Evolutionary conservation across 177 flowering plant species (phyloP).

Genomic region (Vitis hybrid): DNA sequence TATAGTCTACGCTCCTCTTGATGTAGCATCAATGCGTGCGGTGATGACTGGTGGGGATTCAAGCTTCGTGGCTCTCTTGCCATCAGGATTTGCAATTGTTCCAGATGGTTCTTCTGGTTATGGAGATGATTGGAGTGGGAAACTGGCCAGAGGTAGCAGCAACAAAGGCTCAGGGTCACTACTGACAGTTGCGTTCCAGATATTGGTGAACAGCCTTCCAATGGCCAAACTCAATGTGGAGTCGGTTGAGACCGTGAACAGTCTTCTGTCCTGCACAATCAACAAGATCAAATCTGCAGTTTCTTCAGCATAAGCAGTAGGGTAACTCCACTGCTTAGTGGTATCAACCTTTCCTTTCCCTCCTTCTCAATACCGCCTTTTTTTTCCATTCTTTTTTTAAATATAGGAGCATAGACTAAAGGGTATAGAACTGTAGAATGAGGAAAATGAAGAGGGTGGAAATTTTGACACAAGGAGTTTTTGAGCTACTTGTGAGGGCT

Average conservation of each 20-base stretch:
- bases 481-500: too few species aligned
- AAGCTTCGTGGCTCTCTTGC: constrained; percentile 40
- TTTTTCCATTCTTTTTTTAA: background rate
- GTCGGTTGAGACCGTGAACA: constrained; percentile 48
- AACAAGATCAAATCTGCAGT: constrained; percentile 45
- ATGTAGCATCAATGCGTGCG: constrained; percentile 22
- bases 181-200: constrained; percentile 60
- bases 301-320: background rate
- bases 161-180: constrained; percentile 30
- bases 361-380: too few species aligned
- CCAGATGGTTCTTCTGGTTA: constrained; percentile 29
- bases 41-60: constrained; percentile 54
- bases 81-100: constrained; percentile 59
- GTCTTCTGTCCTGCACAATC: constrained; percentile 44
- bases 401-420: background rate
- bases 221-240: constrained; percentile 41
- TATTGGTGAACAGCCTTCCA: constrained; percentile 37
- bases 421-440: too few species aligned
- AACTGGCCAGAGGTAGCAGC: background rate
- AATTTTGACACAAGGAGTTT: too few species aligned
- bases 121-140: constrained; percentile 4
- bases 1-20: constrained; percentile 54
- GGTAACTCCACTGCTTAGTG: background rate
- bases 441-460: too few species aligned
- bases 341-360: background rate